Percentiles rank a stretch among this genome's conserved stretches.
Evolutionary conservation across 768 basidiomycete species (phyloP).

Genomic region (Rickenella mellea): DNA sequence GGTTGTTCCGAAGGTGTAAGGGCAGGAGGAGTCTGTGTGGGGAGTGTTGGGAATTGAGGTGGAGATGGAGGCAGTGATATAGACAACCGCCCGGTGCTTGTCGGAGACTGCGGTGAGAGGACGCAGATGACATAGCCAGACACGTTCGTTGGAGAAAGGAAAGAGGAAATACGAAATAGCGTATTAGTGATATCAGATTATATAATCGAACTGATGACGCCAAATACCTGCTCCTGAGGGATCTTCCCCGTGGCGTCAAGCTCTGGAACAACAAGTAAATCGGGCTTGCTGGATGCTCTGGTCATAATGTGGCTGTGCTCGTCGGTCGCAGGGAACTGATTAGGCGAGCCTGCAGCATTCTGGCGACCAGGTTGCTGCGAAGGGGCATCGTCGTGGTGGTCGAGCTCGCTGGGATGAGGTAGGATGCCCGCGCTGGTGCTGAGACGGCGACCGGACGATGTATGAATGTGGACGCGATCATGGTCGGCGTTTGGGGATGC

Average conservation of each 20-base stretch:
- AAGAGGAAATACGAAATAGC: not conserved
- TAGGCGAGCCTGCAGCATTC: not conserved
- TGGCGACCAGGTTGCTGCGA: not conserved
- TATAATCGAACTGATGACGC: not conserved
- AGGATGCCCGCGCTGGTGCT: slow-evolving; percentile 12
- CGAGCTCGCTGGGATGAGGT: slow-evolving; percentile 4
- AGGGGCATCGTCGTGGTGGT: not conserved
- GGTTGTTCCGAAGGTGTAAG: not conserved
- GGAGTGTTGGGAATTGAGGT: not conserved
- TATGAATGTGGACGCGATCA: slow-evolving; percentile 1
- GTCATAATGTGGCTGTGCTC: no score
- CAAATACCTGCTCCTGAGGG: not conserved
- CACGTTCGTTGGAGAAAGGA: not conserved
- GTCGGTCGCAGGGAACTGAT: not conserved
- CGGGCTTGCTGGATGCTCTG: not conserved
- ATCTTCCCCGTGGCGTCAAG: slow-evolving; percentile 1
- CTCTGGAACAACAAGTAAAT: not conserved
- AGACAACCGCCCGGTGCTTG: not conserved
- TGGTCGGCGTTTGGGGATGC: slow-evolving; percentile 1
- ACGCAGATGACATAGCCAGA: not conserved
- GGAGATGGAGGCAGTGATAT: not conserved
- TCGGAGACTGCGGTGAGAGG: not conserved
- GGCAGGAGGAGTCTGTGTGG: not conserved
- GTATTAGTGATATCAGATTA: not conserved
- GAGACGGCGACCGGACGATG: slow-evolving; percentile 3